Evolutionary conservation across 2,329 filamentous ascomycete species (phyloP), one percentile per base, ranked within the genome.

Genomic region (Ophiostoma tasmaniense): DNA sequence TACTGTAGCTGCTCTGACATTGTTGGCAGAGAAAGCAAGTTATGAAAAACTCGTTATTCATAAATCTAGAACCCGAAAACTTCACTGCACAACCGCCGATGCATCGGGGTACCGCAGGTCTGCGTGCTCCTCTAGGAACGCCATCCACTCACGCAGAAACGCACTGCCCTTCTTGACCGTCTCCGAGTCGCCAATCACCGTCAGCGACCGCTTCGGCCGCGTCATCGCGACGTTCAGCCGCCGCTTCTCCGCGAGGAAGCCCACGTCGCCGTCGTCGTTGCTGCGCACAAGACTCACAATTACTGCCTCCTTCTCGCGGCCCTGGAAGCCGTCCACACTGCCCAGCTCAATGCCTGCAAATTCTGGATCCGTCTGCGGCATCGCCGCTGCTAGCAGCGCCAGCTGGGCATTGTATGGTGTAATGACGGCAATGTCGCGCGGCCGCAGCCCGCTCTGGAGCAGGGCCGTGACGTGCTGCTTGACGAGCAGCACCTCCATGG

Each of bases 361-460:
- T 52, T 83, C 81, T 3, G 42, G 4, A 17, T 45, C 42, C 71
- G 95, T 91, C 76, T 94, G 95, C 35, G 64, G 64, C 66, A 99
- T 84, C 73, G 90, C 83, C 50, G 33, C 64, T 14, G 92, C 89
- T 67, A 98, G 82, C 13, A 96, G 79, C 4, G 90, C 89, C 45
- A 97, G 85, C 86, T 95, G 95, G 17, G 92, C 95, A 80, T 97
- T 98, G 80, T 99, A 99, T 52, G 95, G 95, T 65, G 95, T 97
- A 67, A 99, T 89, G 14, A 98, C 89, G 0, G 94, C 95, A 74
- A 99, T 93, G 75, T 97, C 92, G 74, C 91, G 89, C 3, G 92
- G 82, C 20, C 84, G 87, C 37, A 99, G 86, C 0, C 95, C 95
- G 0, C 92, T 89, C 30, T 85, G 82, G 1, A 96, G 85, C 55